Base-by-base conservation (phyloP, 306 rosid genomes). In the Coriaria nepalensis region DNA sequence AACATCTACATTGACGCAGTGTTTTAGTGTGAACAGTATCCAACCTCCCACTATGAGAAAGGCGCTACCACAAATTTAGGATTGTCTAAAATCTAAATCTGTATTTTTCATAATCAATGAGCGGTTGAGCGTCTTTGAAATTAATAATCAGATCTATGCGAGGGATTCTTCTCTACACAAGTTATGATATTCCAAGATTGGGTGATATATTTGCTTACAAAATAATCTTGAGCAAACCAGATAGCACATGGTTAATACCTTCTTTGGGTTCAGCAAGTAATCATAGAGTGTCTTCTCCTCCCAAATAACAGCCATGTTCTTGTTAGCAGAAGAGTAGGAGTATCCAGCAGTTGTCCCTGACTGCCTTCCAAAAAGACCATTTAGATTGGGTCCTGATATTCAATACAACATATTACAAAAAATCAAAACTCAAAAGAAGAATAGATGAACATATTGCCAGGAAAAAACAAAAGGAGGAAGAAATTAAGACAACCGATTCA, bases 321-420 rank as follows among this genome's bases (percentile, higher is more conserved):
- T 86, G 83, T 86, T 86, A 56, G 96, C 96, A 37, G 93, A 47
- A 6, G 96, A 86, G 49, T 86, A 86, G 7, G 96, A 86, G 64
- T 82, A 86, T 33, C 96, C 96, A 0, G 90, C 42, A 35, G 86
- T 77, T n/a, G 96, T 86, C 40, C 96, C 96, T 6, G 96, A 86
- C 70, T 86, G 96, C 81, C 96, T 79, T 64, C 96, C 96, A 15
- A 86, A 77, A 66, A 86, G 55, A 8, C 90, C 94, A 68, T 86
- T 82, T 48, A 86, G 76, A 68, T 86, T 86, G 55, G 96, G 96
- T 12, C 96, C 96, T 86, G 81, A 40, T 32, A 20, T 32, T 52
- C 8, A 43, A 37, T 35, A 53, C 9, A 55, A 49, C 15, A 8
- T 7, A 34, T 12, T 3, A 20, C 29, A 20, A 3, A 20, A 20